These are phyloP conservation scores for Aspergillus ruber DNA, from an alignment of 2,329 filamentous ascomycete species.

Conservation along the genomic window DNA sequence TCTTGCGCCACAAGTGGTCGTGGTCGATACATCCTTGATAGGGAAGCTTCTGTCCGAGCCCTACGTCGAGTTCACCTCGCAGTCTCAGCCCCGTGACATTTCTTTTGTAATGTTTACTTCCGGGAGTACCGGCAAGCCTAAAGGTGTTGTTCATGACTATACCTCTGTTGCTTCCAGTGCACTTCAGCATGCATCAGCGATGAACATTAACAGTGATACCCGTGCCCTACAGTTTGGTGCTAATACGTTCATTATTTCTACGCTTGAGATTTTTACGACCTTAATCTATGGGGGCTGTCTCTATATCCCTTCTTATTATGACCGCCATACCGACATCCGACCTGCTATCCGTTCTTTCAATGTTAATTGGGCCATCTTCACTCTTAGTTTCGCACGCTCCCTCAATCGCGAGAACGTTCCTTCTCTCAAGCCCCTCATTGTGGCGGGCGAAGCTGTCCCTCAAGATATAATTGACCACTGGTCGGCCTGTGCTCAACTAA, in stretches of 20 bases:
- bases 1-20: neutral
- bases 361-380: no score
- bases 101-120: constrained; percentile 65
- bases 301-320: no score
- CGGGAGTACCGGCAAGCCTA: constrained; percentile 52
- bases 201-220: constrained; percentile 40
- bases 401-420: no score
- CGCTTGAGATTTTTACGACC: constrained; percentile 30
- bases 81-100: constrained; percentile 55
- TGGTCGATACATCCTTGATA: neutral
- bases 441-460: no score
- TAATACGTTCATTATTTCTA: constrained; percentile 40
- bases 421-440: no score
- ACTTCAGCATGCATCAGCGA: constrained; percentile 39
- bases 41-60: neutral
- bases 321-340: no score
- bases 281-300: no score
- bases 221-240: constrained; percentile 37
- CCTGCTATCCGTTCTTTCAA: no score
- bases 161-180: constrained; percentile 47
- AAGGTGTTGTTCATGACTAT: constrained; percentile 54
- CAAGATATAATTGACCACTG: no score
- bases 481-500: no score
- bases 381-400: no score
- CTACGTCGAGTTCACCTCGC: neutral